phyloP scores from a whole-genome alignment of 2,329 filamentous ascomycete species.

The Tolypocladium ophioglossoides region DNA sequence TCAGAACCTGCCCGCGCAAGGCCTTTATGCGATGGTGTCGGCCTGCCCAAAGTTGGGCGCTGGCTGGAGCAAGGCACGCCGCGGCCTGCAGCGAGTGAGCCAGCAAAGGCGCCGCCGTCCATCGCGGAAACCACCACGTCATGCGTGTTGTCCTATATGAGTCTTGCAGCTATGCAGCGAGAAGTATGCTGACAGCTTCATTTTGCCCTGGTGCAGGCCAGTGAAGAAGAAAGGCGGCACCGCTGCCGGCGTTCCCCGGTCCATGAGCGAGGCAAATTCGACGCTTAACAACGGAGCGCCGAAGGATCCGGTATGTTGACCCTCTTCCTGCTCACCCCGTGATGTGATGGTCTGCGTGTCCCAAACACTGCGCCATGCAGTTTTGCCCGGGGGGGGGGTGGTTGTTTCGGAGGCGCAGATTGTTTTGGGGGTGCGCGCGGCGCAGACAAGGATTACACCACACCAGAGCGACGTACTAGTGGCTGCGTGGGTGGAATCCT shows the following conservation, averaged over 20 bases:
- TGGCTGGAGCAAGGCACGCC: neutral
- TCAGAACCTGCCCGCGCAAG: neutral
- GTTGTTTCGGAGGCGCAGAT: neutral
- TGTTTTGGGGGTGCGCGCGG: conserved; percentile 3
- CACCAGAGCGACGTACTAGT: conserved; percentile 1
- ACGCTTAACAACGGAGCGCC: conserved; percentile 45
- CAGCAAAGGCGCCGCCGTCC: neutral
- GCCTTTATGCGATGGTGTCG: neutral
- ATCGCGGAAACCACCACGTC: neutral
- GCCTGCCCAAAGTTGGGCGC: neutral
- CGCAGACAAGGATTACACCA: conserved; percentile 2
- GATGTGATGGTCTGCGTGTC: neutral
- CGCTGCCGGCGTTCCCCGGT: conserved; percentile 57
- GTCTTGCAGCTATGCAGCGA: neutral
- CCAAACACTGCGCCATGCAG: neutral
- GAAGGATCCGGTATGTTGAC: conserved; percentile 40
- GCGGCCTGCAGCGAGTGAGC: neutral
- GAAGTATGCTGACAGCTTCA: neutral
- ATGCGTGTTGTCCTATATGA: neutral
- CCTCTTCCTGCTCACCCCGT: neutral
- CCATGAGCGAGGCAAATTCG: conserved; percentile 53
- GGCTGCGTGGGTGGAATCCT: conserved; percentile 1
- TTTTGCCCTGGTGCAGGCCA: conserved; percentile 39
- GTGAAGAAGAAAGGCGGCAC: conserved; percentile 61
- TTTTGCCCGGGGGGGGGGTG: neutral